A percentile compares a stretch with the other conserved stretches of the same genome.
phyloP scores from a whole-genome alignment of 495 filamentous ascomycete genomes.

The Astrocystis sublimbata region DNA sequence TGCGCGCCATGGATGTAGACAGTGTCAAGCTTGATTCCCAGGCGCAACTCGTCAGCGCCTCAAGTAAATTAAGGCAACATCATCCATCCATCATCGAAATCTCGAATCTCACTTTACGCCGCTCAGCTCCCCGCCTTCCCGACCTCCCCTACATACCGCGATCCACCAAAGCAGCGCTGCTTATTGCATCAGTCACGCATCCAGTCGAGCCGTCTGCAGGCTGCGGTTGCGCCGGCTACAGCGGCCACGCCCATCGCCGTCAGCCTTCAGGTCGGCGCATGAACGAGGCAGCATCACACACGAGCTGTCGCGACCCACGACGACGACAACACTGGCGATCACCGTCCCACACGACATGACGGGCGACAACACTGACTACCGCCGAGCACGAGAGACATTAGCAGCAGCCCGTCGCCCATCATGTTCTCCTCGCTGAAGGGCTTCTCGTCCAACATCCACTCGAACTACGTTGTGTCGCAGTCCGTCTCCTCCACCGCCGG shows the following conservation, averaged over 20 bases:
- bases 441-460: constrained; percentile 81
- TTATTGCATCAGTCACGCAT: background rate
- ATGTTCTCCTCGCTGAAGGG: constrained; percentile 96
- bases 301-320: background rate
- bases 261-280: too few species aligned
- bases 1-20: too few species aligned
- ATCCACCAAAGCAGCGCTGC: background rate
- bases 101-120: background rate
- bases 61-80: background rate
- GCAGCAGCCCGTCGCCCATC: constrained; percentile 31
- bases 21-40: too few species aligned
- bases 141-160: background rate
- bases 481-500: constrained; percentile 72
- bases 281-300: background rate
- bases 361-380: constrained; percentile 25
- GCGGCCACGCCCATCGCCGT: background rate
- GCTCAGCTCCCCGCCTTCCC: background rate
- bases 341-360: constrained; percentile 27
- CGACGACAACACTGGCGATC: background rate
- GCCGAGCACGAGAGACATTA: background rate
- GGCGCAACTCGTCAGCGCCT: background rate
- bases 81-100: too few species aligned
- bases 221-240: too few species aligned
- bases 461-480: constrained; percentile 80
- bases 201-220: too few species aligned